Percentiles rank a stretch among this genome's conserved stretches.
phyloP scores from a whole-genome alignment of 1,284 basidiomycete genomes.

The Inonotus hispidus region DNA sequence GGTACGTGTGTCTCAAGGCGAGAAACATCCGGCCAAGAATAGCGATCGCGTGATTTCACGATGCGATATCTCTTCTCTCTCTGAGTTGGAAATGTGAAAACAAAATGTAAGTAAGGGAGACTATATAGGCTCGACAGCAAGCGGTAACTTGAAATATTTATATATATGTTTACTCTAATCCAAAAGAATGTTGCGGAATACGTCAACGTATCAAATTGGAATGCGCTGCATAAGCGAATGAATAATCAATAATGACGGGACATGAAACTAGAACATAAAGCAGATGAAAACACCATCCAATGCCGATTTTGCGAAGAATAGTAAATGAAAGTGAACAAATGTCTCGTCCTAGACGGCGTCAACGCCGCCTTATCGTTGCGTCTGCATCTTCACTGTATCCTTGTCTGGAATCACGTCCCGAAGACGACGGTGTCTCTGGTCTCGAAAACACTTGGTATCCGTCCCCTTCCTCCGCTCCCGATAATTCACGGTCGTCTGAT shows the following conservation, averaged over 20 bases:
- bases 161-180: neutral
- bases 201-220: constrained; percentile 1
- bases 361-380: constrained; percentile 4
- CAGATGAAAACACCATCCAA: neutral
- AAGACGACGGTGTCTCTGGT: neutral
- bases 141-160: neutral
- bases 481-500: constrained; percentile 1
- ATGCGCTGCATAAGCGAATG: neutral
- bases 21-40: neutral
- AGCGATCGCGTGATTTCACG: neutral
- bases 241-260: neutral
- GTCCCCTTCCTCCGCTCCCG: neutral
- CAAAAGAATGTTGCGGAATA: constrained; percentile 1
- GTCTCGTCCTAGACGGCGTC: neutral
- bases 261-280: neutral
- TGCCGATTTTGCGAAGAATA: neutral
- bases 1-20: neutral
- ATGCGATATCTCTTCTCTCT: no score
- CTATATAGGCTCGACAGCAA: neutral
- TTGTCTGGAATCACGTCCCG: neutral
- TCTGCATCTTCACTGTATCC: neutral
- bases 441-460: neutral
- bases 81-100: neutral
- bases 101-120: no score
- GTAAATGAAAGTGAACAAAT: neutral